These are phyloP conservation scores for Boeremia lycopersici DNA, from an alignment of 2,329 filamentous ascomycete species.

Conservation along the genomic window DNA sequence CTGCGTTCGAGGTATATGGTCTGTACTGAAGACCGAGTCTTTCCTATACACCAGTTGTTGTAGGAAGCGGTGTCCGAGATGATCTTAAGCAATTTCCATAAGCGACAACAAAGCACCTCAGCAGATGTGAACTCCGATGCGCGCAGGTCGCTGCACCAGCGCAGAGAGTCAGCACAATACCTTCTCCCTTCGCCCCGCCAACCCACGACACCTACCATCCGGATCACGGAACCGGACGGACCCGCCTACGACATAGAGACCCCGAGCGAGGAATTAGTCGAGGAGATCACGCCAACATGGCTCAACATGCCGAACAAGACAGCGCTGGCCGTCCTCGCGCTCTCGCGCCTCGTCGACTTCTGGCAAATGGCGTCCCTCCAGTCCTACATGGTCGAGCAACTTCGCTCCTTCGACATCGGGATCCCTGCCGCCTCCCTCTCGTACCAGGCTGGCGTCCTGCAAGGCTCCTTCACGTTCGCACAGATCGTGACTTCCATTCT, in stretches of 20 bases:
- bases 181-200: constrained; percentile 1
- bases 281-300: constrained; percentile 42
- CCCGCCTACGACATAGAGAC: constrained; percentile 4
- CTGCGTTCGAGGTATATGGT: constrained; percentile 36
- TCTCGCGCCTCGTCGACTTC: constrained; percentile 53
- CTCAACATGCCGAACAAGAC: constrained; percentile 49
- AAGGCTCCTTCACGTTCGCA: constrained; percentile 51
- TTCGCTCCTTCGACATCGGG: constrained; percentile 49
- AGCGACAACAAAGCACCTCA: constrained; percentile 1
- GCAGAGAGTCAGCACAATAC: constrained; percentile 6
- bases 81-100: constrained; percentile 8
- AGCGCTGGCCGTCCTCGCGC: constrained; percentile 46
- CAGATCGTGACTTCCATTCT: constrained; percentile 52
- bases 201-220: constrained; percentile 5
- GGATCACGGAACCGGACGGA: constrained; percentile 1
- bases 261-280: not conserved
- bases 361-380: constrained; percentile 53
- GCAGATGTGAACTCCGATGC: constrained; percentile 6
- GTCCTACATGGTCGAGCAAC: constrained; percentile 53
- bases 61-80: not conserved
- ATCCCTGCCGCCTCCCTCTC: constrained; percentile 56
- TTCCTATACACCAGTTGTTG: not conserved
- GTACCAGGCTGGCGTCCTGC: constrained; percentile 50
- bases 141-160: constrained; percentile 16
- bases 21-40: constrained; percentile 41